Conservation (phyloP, 139 green algal genomes). For the Edaphochlamys debaryana region DNA sequence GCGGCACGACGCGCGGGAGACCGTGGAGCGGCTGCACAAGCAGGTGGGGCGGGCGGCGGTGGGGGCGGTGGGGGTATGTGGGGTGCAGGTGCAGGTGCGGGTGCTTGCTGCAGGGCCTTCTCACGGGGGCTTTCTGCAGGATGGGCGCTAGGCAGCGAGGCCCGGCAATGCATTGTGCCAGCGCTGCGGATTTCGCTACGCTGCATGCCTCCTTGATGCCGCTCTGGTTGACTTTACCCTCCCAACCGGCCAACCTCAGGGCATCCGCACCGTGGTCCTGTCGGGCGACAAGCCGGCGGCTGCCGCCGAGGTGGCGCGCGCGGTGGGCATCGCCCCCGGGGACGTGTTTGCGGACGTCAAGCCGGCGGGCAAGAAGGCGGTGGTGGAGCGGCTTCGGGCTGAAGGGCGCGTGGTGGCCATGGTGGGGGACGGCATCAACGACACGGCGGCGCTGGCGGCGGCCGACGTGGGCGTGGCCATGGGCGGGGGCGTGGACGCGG, state of each 20-base stretch:
- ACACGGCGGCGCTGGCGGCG: conserved; percentile 85
- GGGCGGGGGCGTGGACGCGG: conserved; percentile 76
- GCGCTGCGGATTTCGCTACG: no score
- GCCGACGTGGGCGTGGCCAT: conserved; percentile 93
- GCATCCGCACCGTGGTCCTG: conserved; percentile 78
- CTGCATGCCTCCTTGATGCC: no score
- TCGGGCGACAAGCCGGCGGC: conserved; percentile 72
- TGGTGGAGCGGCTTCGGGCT: conserved; percentile 70
- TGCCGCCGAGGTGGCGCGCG: conserved; percentile 69
- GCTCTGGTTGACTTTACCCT: no score
- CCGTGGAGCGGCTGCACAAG: conserved; percentile 45
- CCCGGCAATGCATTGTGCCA: no score
- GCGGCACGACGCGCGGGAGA: conserved; percentile 60
- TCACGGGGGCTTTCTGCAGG: no score
- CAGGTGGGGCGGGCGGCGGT: background rate
- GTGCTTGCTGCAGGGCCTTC: no score
- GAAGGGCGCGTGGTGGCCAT: conserved; percentile 78
- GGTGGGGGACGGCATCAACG: conserved; percentile 94
- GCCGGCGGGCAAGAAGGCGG: conserved; percentile 72
- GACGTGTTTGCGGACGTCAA: conserved; percentile 77
- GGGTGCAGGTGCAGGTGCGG: no score
- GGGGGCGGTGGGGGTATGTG: no score
- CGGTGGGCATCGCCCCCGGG: conserved; percentile 65
- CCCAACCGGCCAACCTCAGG: conserved; percentile 30
- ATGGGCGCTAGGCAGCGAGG: no score